phyloP scores from a whole-genome alignment of 768 basidiomycete genomes.

The Russula lepida region DNA sequence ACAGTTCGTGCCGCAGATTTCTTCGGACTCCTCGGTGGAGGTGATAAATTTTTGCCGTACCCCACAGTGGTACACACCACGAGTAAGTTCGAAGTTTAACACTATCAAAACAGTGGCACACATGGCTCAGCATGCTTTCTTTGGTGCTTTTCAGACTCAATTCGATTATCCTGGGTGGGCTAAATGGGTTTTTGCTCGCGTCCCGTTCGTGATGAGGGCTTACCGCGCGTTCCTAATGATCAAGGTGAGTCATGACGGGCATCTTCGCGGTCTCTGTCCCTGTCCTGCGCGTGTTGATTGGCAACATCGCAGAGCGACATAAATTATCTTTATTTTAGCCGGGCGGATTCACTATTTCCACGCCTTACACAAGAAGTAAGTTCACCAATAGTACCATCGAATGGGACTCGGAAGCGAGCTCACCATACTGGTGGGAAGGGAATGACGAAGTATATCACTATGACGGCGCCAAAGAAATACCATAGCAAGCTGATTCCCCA shows the following conservation, averaged over 20 bases:
- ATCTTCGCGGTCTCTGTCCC: neutral
- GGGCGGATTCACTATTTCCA: neutral
- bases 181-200: slow-evolving; percentile 47
- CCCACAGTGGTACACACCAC: slow-evolving; percentile 48
- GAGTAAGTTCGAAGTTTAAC: slow-evolving; percentile 31
- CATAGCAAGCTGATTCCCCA: slow-evolving; percentile 36
- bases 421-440: slow-evolving; percentile 25
- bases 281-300: neutral
- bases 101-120: neutral
- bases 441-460: slow-evolving; percentile 39
- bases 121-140: neutral
- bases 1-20: slow-evolving; percentile 50
- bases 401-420: neutral
- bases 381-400: neutral
- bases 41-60: slow-evolving; percentile 50
- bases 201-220: slow-evolving; percentile 41
- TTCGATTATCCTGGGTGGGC: slow-evolving; percentile 35
- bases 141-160: slow-evolving; percentile 27
- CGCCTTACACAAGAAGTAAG: neutral
- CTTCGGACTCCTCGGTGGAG: slow-evolving; percentile 39
- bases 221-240: slow-evolving; percentile 44
- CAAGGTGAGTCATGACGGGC: slow-evolving; percentile 29
- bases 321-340: neutral
- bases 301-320: slow-evolving; percentile 3
- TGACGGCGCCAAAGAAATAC: slow-evolving; percentile 33